Percentiles rank a stretch among this genome's conserved stretches.
These are phyloP conservation scores for Neolentinus lepideus DNA, from an alignment of 1,284 basidiomycete species.

Conservation along the genomic window DNA sequence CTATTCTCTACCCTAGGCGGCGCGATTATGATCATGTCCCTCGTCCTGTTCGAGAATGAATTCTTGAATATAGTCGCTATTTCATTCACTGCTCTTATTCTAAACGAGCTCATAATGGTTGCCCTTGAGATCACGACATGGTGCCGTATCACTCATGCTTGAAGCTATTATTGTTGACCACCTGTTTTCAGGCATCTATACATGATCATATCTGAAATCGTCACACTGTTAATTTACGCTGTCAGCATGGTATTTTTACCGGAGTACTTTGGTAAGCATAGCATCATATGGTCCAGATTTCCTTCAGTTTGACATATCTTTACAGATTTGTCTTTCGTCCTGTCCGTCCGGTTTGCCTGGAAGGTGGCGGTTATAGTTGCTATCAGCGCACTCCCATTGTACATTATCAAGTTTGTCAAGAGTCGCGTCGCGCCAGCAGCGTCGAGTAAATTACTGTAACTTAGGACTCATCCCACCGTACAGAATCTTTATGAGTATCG, in stretches of 20 bases:
- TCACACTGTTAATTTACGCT: slow-evolving; percentile 85
- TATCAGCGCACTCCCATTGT: slow-evolving; percentile 88
- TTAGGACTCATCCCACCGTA: slow-evolving; percentile 8
- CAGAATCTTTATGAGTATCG: slow-evolving; percentile 6
- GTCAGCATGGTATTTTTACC: slow-evolving; percentile 92
- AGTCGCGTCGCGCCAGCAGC: slow-evolving; percentile 88
- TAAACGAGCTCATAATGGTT: slow-evolving; percentile 99
- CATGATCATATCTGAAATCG: slow-evolving; percentile 92
- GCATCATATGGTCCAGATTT: background rate
- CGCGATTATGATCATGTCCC: slow-evolving; percentile 97
- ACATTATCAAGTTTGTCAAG: slow-evolving; percentile 84
- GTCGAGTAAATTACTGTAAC: slow-evolving; percentile 83
- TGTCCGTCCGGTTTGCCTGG: slow-evolving; percentile 87
- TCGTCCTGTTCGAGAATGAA: slow-evolving; percentile 95
- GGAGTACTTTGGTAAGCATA: slow-evolving; percentile 86
- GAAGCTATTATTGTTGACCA: slow-evolving; percentile 3
- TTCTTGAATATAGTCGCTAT: slow-evolving; percentile 98
- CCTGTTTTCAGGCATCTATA: slow-evolving; percentile 73
- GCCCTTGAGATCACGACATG: slow-evolving; percentile 96
- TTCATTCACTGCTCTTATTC: slow-evolving; percentile 92
- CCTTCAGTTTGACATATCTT: background rate
- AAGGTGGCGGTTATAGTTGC: slow-evolving; percentile 95
- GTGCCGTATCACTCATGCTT: slow-evolving; percentile 33
- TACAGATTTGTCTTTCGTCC: slow-evolving; percentile 86
- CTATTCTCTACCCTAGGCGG: slow-evolving; percentile 49